These are phyloP conservation scores for Pythium brachiatum DNA, from an alignment of 352 stramenopile species.

Conservation along the genomic window DNA sequence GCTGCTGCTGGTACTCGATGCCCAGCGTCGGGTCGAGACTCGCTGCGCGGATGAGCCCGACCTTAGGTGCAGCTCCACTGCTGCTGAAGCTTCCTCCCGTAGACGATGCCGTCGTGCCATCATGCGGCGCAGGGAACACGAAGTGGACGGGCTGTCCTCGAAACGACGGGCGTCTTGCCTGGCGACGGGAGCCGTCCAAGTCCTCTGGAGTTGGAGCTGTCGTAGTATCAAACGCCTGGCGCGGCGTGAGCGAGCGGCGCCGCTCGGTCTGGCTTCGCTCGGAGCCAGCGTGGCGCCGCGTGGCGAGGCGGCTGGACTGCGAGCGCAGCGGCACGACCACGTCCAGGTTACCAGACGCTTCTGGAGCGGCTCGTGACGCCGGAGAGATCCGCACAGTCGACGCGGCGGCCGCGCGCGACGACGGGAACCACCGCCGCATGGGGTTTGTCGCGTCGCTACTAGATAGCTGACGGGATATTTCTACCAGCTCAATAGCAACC, in stretches of 20 bases:
- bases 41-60: background rate
- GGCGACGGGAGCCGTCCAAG: background rate
- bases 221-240: background rate
- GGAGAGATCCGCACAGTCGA: background rate
- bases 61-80: background rate
- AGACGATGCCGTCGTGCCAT: background rate
- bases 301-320: background rate
- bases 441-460: no score
- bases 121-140: background rate
- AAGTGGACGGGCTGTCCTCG: background rate
- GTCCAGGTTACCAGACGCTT: background rate
- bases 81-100: background rate
- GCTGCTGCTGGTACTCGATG: conserved; percentile 28
- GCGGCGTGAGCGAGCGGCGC: background rate
- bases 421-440: background rate
- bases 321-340: background rate
- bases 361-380: no score
- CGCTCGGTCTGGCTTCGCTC: background rate
- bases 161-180: background rate
- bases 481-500: no score
- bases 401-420: background rate
- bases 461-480: no score
- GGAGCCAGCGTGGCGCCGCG: background rate
- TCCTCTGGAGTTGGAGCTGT: background rate
- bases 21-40: conserved; percentile 2